These are phyloP conservation scores for Hypoxylon sp. DNA, from an alignment of 2,329 filamentous ascomycete species.

Conservation along the genomic window DNA sequence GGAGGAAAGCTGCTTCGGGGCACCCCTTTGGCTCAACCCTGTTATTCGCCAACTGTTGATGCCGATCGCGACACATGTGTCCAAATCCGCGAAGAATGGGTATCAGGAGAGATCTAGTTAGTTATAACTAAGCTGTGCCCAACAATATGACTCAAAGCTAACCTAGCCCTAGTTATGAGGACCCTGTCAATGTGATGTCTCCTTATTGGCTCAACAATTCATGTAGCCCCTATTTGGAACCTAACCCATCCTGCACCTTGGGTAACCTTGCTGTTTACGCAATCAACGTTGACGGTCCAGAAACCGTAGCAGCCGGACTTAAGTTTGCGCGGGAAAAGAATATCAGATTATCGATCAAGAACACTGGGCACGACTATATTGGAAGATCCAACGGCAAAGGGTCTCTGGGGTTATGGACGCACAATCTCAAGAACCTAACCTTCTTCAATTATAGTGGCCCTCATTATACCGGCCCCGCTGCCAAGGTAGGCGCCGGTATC, in stretches of 20 bases:
- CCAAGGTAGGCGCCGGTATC: constrained; percentile 34
- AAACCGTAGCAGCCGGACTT: constrained; percentile 23
- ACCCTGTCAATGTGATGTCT: constrained; percentile 40
- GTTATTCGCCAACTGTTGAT: constrained; percentile 5
- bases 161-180: constrained; percentile 11
- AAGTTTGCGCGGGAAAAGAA: constrained; percentile 40
- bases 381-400: constrained; percentile 52
- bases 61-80: constrained; percentile 36
- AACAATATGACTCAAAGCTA: not conserved
- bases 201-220: constrained; percentile 43
- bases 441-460: constrained; percentile 31
- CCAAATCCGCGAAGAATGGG: constrained; percentile 49
- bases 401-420: constrained; percentile 53
- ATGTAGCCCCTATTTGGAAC: constrained; percentile 36
- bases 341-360: constrained; percentile 42
- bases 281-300: constrained; percentile 22
- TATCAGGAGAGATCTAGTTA: not conserved
- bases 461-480: constrained; percentile 47
- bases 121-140: constrained; percentile 55
- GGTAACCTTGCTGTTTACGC: constrained; percentile 37
- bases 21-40: constrained; percentile 1
- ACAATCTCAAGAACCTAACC: constrained; percentile 52
- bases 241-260: constrained; percentile 18
- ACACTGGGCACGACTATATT: constrained; percentile 53
- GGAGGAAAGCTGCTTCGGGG: constrained; percentile 8